phyloP scores from a whole-genome alignment of 257 asterid genomes.

The Cruciata laevipes region DNA sequence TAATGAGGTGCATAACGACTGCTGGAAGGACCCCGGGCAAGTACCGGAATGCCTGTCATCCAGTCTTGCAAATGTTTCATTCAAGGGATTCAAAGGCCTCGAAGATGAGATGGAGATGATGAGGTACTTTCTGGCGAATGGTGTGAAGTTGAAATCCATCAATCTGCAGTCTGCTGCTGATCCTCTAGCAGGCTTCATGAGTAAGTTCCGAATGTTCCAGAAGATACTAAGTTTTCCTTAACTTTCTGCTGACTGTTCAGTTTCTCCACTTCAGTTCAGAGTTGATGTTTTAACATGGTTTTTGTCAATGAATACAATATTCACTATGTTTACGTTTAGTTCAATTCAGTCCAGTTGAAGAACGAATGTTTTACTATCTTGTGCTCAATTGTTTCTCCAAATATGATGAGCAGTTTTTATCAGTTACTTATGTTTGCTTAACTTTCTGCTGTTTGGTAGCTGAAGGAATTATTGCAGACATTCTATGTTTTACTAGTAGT shows the following conservation, averaged over 20 bases:
- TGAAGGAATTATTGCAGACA: too few relatives aligned
- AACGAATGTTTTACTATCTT: too few relatives aligned
- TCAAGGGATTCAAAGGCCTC: background rate
- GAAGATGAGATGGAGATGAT: constrained; percentile 11
- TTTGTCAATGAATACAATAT: too few relatives aligned
- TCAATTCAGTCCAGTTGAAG: too few relatives aligned
- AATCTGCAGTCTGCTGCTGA: background rate
- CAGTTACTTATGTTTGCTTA: too few relatives aligned
- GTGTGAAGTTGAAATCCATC: background rate
- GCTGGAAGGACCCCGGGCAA: constrained; percentile 14
- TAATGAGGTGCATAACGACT: background rate
- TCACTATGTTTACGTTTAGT: too few relatives aligned
- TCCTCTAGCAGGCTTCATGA: background rate
- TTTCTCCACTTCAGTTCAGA: background rate
- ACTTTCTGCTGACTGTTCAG: background rate
- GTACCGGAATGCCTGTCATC: constrained; percentile 10
- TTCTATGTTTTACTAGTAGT: too few relatives aligned
- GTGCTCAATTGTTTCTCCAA: too few relatives aligned
- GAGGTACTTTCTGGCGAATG: constrained; percentile 10
- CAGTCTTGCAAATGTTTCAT: constrained; percentile 10
- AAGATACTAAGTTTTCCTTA: background rate
- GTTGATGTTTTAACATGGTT: too few relatives aligned
- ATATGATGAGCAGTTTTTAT: too few relatives aligned
- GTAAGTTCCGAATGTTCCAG: background rate
- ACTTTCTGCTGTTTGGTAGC: too few relatives aligned